Percentiles rank a stretch among this genome's conserved stretches.
Evolutionary conservation across 495 filamentous ascomycete species (phyloP).

Genomic region (Tricharina praecox): DNA sequence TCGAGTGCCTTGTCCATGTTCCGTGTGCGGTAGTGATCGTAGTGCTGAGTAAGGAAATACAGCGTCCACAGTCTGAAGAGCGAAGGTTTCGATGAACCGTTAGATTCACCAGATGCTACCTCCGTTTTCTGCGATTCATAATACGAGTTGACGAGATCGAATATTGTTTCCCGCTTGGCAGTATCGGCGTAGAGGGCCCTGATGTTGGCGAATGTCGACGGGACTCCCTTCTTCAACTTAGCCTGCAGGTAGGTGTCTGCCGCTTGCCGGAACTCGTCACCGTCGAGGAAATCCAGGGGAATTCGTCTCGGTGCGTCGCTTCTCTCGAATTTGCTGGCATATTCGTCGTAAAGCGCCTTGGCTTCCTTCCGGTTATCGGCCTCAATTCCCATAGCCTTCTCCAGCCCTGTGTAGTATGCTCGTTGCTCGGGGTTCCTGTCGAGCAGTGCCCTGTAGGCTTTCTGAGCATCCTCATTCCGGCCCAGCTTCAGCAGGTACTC

Average conservation of each 20-base stretch:
- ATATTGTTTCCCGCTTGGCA: slow-evolving; percentile 57
- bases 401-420: slow-evolving; percentile 66
- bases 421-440: slow-evolving; percentile 78
- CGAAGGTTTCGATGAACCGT: slow-evolving; percentile 35
- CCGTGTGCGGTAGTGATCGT: slow-evolving; percentile 78
- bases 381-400: slow-evolving; percentile 46
- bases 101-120: slow-evolving; percentile 32
- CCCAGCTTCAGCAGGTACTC: slow-evolving; percentile 67
- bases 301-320: slow-evolving; percentile 72
- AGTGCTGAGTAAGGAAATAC: slow-evolving; percentile 93
- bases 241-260: slow-evolving; percentile 66
- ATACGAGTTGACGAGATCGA: slow-evolving; percentile 65
- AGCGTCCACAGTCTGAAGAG: slow-evolving; percentile 60
- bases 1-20: slow-evolving; percentile 65
- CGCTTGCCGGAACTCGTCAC: slow-evolving; percentile 64
- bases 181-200: slow-evolving; percentile 72
- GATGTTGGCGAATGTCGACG: slow-evolving; percentile 88
- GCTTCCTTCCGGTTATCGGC: slow-evolving; percentile 41
- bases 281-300: slow-evolving; percentile 77
- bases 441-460: slow-evolving; percentile 62
- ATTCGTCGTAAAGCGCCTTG: slow-evolving; percentile 59
- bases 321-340: slow-evolving; percentile 60
- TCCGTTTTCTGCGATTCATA: slow-evolving; percentile 36
- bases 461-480: slow-evolving; percentile 61
- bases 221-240: slow-evolving; percentile 90